A percentile compares a stretch with the other conserved stretches of the same genome.
phyloP scores from a whole-genome alignment of 1,139 yeast species.

The Pichia sp. region DNA sequence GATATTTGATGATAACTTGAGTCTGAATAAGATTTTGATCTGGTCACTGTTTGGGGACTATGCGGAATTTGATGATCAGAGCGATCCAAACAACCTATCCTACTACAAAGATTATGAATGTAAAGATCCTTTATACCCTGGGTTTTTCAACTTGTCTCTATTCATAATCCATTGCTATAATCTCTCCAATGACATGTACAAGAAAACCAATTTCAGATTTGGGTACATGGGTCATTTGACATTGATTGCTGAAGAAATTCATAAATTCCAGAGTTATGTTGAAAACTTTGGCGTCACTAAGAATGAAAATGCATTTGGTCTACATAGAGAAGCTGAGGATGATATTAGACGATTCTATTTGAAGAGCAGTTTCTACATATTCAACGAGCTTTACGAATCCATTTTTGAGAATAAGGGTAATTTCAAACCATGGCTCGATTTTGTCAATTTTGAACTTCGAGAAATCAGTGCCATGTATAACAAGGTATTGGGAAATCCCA shows the following conservation, averaged over 20 bases:
- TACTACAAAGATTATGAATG: slow-evolving; percentile 12
- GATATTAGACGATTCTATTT: slow-evolving; percentile 22
- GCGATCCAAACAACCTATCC: too few relatives aligned
- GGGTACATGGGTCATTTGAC: slow-evolving; percentile 99
- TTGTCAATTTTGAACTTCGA: slow-evolving; percentile 72
- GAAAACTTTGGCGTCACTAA: slow-evolving; percentile 27
- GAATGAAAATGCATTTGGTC: slow-evolving; percentile 26
- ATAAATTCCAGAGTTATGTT: slow-evolving; percentile 56
- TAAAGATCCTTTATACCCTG: slow-evolving; percentile 20
- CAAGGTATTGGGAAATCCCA: slow-evolving; percentile 77
- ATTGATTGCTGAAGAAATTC: slow-evolving; percentile 92
- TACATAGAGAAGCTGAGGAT: slow-evolving; percentile 24
- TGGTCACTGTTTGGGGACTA: slow-evolving; percentile 28
- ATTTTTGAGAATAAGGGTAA: slow-evolving; percentile 26
- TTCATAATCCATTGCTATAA: slow-evolving; percentile 43
- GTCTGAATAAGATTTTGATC: slow-evolving; percentile 26
- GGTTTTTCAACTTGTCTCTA: slow-evolving; percentile 27
- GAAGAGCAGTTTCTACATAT: slow-evolving; percentile 25
- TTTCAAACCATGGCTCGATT: slow-evolving; percentile 59
- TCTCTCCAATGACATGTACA: slow-evolving; percentile 54
- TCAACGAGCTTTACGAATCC: slow-evolving; percentile 24
- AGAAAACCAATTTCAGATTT: slow-evolving; percentile 51
- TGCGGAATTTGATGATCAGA: slow-evolving; percentile 15
- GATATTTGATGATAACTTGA: slow-evolving; percentile 25
- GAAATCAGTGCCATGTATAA: slow-evolving; percentile 92